These are phyloP conservation scores for Brassica carinata DNA, from an alignment of 345 rosid species.

Conservation along the genomic window DNA sequence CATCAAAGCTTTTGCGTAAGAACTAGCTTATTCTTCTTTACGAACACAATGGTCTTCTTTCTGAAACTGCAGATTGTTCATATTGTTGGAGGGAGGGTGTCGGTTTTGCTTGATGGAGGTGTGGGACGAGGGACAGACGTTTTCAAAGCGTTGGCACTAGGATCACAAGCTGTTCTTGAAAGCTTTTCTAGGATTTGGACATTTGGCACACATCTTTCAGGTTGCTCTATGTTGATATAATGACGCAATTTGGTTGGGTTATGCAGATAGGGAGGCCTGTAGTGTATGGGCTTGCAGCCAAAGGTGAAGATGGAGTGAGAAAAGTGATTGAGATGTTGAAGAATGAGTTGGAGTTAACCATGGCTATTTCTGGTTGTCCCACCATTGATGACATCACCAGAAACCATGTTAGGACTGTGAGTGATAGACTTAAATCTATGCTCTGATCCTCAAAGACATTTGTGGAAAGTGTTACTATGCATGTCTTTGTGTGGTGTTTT, in stretches of 20 bases:
- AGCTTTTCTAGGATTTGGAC: conserved; percentile 15
- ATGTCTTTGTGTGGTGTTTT: background rate
- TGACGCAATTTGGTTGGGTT: conserved; percentile 7
- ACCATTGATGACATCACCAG: conserved; percentile 59
- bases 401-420: conserved; percentile 52
- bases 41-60: background rate
- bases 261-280: conserved; percentile 91
- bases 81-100: conserved; percentile 69
- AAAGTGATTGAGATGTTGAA: conserved; percentile 68
- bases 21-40: background rate
- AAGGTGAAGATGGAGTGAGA: conserved; percentile 70
- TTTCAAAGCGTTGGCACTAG: conserved; percentile 88
- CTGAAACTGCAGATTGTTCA: conserved; percentile 60
- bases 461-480: background rate
- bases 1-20: background rate
- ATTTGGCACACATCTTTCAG: background rate
- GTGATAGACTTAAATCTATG: conserved; percentile 53
- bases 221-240: background rate
- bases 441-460: conserved; percentile 38
- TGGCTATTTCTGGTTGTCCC: conserved; percentile 89
- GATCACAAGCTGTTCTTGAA: conserved; percentile 89
- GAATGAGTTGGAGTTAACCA: conserved; percentile 72
- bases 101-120: conserved; percentile 86
- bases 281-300: conserved; percentile 68
- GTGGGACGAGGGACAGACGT: conserved; percentile 79